Evolutionary conservation across 345 rosid genomes (phyloP), one percentile per base, ranked within the genome.

Genomic region (Reutealis trisperma): DNA sequence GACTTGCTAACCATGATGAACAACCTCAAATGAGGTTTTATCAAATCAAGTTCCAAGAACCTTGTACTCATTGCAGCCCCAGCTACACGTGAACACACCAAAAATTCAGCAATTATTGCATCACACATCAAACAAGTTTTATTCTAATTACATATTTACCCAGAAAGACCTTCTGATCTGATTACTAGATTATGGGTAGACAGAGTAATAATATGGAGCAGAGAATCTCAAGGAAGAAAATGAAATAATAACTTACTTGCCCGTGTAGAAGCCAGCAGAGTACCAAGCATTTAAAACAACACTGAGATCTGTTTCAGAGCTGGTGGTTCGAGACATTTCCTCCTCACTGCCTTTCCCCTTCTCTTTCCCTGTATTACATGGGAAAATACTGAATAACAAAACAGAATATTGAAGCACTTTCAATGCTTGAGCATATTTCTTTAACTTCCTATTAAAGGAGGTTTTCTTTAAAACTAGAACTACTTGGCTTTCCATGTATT

Each of bases 221-320:
- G 2, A 34, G 32, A 47, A 34, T 12, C 30, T n/a, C n/a, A 47
- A 51, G 4, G 21, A 75, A 59, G 32, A 58, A 74, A 75, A 63
- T 49, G 18, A 61, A 47, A 1, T 30, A 25, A 76, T 21, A 64
- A 83, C 89, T 82, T 86, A 90, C 94, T 87, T 90, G 81, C 89
- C 89, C 44, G 91, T 89, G 83, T 84, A 77, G 78, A 89, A 84
- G 82, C 94, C 92, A 15, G 90, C 89, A 54, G 89, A 80, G 75
- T 85, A 90, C 94, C 94, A 90, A 32, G 92, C 89, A 64, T 87
- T 90, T 72, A 90, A 76, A 77, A 90, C 89, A 34, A 60, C 84
- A 63, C 79, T 27, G 13, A 88, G 86, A 81, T 90, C 88, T 47
- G 92, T 86, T 80, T 77, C 84, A 42, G 81, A 75, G 74, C 76